Evolutionary conservation across 225 moss, liverwort and hornwort genomes (phyloP).

Genomic region (Marchantia paleacea): DNA sequence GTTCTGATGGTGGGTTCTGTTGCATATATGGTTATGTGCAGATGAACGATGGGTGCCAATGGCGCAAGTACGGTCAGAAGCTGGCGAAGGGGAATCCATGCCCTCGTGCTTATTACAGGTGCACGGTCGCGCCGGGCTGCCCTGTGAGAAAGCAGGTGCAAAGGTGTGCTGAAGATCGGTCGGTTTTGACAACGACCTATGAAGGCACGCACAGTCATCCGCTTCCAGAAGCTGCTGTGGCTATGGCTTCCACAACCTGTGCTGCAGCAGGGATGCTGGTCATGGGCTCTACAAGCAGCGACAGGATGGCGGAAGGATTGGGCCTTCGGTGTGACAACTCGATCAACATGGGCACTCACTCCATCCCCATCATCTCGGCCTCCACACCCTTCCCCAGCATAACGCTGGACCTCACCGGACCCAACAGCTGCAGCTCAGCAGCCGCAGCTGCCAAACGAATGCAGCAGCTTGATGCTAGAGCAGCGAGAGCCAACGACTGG

Average conservation of each 20-base stretch:
- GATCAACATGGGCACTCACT: slow-evolving; percentile 28
- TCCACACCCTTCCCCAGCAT: slow-evolving; percentile 44
- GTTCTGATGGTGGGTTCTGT: too few relatives aligned
- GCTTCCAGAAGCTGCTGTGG: slow-evolving; percentile 54
- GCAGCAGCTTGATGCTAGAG: neutral
- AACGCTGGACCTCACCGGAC: slow-evolving; percentile 33
- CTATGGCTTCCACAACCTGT: slow-evolving; percentile 75
- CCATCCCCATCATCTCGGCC: slow-evolving; percentile 44
- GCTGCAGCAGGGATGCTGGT: slow-evolving; percentile 70
- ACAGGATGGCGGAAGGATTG: slow-evolving; percentile 25
- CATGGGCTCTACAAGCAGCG: slow-evolving; percentile 49
- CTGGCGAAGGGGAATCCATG: slow-evolving; percentile 82
- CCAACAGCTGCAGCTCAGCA: neutral
- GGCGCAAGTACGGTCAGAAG: slow-evolving; percentile 80
- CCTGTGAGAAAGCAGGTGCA: slow-evolving; percentile 83
- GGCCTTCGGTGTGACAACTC: slow-evolving; percentile 13
- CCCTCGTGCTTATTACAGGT: slow-evolving; percentile 72
- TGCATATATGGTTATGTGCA: slow-evolving; percentile 7
- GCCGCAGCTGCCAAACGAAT: neutral
- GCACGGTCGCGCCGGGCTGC: slow-evolving; percentile 67
- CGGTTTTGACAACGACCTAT: slow-evolving; percentile 66
- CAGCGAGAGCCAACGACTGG: neutral
- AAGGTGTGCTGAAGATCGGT: slow-evolving; percentile 65
- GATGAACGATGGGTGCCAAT: slow-evolving; percentile 79
- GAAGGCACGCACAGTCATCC: slow-evolving; percentile 71